Evolutionary conservation across 352 stramenopile species (phyloP).

Genomic region (Globisporangium echinulatum): DNA sequence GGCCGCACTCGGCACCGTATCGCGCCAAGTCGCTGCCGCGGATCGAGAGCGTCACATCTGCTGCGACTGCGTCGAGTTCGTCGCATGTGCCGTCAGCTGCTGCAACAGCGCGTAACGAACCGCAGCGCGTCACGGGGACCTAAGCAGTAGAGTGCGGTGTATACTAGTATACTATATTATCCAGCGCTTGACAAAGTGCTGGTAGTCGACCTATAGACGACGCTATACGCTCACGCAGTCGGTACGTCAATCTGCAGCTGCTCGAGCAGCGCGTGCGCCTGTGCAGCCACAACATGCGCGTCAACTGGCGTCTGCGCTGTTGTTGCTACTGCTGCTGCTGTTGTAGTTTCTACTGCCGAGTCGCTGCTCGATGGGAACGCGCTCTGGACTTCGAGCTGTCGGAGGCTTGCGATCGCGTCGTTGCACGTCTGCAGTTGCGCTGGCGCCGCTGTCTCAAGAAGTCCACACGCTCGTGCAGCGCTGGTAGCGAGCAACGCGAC

Average conservation of each 20-base stretch:
- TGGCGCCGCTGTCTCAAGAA: background rate
- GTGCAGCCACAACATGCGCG: background rate
- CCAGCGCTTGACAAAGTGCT: no score
- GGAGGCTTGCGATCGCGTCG: background rate
- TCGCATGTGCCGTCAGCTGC: background rate
- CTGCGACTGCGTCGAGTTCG: background rate
- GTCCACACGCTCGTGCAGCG: constrained; percentile 5
- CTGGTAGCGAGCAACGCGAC: background rate
- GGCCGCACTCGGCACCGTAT: constrained; percentile 44
- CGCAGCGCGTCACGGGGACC: background rate
- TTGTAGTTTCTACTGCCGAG: background rate
- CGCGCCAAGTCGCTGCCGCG: constrained; percentile 43
- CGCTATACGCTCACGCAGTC: background rate
- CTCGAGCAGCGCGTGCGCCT: constrained; percentile 1
- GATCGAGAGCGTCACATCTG: constrained; percentile 14
- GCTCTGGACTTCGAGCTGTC: constrained; percentile 7
- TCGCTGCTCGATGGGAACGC: background rate
- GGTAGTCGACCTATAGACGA: no score
- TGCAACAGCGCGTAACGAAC: background rate
- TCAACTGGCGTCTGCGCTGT: background rate
- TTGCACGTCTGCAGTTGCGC: background rate
- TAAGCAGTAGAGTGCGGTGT: no score
- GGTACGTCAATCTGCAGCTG: constrained; percentile 4
- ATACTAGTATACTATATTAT: no score
- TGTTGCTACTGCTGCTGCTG: background rate